Conservation (phyloP, 768 basidiomycete genomes). For the Rhodotorula toruloides region DNA sequence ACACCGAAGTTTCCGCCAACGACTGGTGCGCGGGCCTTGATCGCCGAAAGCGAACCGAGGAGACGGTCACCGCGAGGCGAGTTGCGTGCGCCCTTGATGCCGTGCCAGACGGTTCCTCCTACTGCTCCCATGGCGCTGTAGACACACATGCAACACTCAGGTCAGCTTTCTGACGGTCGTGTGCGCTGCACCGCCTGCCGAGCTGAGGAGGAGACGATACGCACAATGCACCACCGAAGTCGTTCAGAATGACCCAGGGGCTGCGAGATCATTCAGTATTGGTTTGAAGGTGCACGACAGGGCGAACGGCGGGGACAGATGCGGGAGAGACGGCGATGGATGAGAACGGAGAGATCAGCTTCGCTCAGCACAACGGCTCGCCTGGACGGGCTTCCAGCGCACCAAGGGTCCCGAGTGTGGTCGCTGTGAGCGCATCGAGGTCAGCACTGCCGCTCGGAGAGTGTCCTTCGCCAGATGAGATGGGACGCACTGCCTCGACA, state of each 20-base stretch:
- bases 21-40: conserved; percentile 96
- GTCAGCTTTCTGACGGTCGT: neutral
- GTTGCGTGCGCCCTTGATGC: conserved; percentile 94
- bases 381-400: conserved; percentile 34
- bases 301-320: neutral
- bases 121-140: conserved; percentile 81
- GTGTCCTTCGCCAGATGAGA: neutral
- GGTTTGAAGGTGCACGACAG: neutral
- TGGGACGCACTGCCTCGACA: conserved; percentile 13
- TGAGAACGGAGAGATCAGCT: conserved; percentile 12
- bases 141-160: too few relatives aligned
- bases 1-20: conserved; percentile 75
- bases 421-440: conserved; percentile 48
- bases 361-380: too few relatives aligned
- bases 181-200: neutral
- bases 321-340: neutral
- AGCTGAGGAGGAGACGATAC: neutral
- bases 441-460: neutral
- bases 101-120: conserved; percentile 97
- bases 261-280: conserved; percentile 49
- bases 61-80: conserved; percentile 95
- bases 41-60: conserved; percentile 85
- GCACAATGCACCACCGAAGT: conserved; percentile 76
- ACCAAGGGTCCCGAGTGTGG: conserved; percentile 92
- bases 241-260: conserved; percentile 97